These are phyloP conservation scores for Chlorella sorokiniana DNA, from an alignment of 139 green algal genomes.

Conservation along the genomic window DNA sequence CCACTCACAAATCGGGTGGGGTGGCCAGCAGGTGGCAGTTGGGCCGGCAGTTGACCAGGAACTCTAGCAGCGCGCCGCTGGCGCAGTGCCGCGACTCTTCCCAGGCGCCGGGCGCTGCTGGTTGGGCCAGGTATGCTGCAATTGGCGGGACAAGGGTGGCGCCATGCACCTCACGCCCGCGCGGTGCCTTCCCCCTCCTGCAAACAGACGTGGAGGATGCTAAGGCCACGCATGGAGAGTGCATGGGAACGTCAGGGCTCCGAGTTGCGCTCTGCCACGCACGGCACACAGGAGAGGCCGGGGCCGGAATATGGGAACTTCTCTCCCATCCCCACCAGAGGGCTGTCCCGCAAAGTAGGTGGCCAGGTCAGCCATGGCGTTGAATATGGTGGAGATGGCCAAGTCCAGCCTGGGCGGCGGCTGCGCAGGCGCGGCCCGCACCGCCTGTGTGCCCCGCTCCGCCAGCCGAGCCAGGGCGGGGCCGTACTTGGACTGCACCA, in stretches of 20 bases:
- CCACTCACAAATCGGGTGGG: background rate
- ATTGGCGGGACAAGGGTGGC: background rate
- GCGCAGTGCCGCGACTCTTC: background rate
- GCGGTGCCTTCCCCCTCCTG: slow-evolving; percentile 6
- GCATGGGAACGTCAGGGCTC: background rate
- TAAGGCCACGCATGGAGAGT: background rate
- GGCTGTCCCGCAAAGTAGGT: background rate
- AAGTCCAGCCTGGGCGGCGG: background rate
- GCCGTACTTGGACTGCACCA: slow-evolving; percentile 7
- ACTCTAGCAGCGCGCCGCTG: background rate
- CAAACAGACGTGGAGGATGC: background rate
- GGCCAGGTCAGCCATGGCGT: background rate
- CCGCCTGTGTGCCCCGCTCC: background rate
- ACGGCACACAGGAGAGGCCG: background rate
- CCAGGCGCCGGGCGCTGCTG: background rate
- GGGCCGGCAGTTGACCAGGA: background rate
- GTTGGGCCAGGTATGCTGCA: background rate
- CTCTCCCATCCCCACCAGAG: no score
- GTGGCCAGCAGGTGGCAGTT: slow-evolving; percentile 24
- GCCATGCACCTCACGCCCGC: slow-evolving; percentile 6
- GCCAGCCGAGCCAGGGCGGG: background rate
- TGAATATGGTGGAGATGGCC: background rate
- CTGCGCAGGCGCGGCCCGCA: background rate
- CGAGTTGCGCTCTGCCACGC: no score
- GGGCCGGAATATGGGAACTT: no score